Base-by-base conservation (phyloP, 805 yeast genomes). In the Wickerhamiella vanderwaltii region DNA sequence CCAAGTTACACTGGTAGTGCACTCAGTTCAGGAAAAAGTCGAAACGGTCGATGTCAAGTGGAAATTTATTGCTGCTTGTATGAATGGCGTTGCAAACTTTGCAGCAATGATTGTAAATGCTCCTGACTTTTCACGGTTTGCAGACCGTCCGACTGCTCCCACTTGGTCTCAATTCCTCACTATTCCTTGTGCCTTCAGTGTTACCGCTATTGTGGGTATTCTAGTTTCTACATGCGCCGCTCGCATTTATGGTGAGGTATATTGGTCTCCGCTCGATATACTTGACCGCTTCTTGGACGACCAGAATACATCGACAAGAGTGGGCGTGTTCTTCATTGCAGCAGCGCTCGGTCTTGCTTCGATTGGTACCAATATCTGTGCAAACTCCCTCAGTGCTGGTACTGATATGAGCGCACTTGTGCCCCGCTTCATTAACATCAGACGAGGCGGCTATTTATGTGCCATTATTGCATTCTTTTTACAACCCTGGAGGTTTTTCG, bases 81-180 rank as follows among this genome's bases (percentile, higher is more conserved):
- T 85, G 91, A 77, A 76, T 58, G 69, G 84, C n/a, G 63, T 84
- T 47, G 82, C 88, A 25, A 83, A 83, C 61, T 84, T 83, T 56
- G 88, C 93, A 3, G 79, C 94, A 12, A 67, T 84, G 55, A 79
- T 84, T 55, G 72, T 79, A 37, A 84, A 84, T 62, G 80, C 87
- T 16, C 91, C 94, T 1, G 95, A 84, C 65, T 83, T 84, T 59
- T 69, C 91, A 19, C 73, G 95, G 60, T 77, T 82, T 62, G 79
- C 93, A 12, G 71, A 67, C 48, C 75, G 73, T 17, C 66, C 70
- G 39, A 58, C 52, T 32, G 65, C 75, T 15, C 25, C 44, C 13
- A 39, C 37, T n/a, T 64, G 66, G 56, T 68, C 82, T 1, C 83
- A 76, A 58, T 48, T 51, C 9, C 53, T 78, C 28, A 65, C 86